These are phyloP conservation scores for Petunia hybrid DNA, from an alignment of 305 asterid genomes.

Conservation along the genomic window DNA sequence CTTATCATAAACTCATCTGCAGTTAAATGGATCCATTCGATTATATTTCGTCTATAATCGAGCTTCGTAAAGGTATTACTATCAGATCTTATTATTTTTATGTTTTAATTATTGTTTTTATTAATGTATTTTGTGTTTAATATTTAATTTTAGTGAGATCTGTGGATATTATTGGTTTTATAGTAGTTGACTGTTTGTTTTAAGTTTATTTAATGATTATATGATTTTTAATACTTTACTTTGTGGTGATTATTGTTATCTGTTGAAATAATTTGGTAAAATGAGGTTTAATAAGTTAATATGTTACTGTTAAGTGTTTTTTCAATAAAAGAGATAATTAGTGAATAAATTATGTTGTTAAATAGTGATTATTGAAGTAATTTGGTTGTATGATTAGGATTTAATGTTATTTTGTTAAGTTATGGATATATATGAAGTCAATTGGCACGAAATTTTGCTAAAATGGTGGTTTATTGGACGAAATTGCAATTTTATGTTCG, in stretches of 20 bases:
- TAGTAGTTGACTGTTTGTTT: slow-evolving; percentile 34
- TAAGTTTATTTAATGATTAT: slow-evolving; percentile 27
- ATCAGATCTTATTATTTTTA: slow-evolving; percentile 50
- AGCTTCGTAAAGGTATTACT: slow-evolving; percentile 68
- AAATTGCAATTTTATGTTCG: slow-evolving; percentile 2
- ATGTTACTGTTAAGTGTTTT: slow-evolving; percentile 15
- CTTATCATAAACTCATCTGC: slow-evolving; percentile 26
- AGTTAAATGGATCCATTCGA: slow-evolving; percentile 60
- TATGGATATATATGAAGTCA: not conserved
- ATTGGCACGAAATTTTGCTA: slow-evolving; percentile 25
- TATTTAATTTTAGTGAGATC: slow-evolving; percentile 57
- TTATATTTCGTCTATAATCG: slow-evolving; percentile 55
- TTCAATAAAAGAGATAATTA: not conserved
- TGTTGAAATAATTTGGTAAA: not conserved
- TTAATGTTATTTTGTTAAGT: not conserved
- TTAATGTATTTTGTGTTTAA: slow-evolving; percentile 18
- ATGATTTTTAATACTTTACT: slow-evolving; percentile 23
- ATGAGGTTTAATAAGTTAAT: slow-evolving; percentile 8
- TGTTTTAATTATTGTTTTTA: slow-evolving; percentile 17
- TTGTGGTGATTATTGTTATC: slow-evolving; percentile 27
- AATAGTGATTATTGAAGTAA: not conserved
- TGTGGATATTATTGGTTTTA: slow-evolving; percentile 43
- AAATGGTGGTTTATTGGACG: slow-evolving; percentile 7
- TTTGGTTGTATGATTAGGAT: slow-evolving; percentile 11
- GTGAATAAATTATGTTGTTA: not conserved